Conservation (phyloP, 2,329 filamentous ascomycete species). For the Westerdykella aurantiaca region DNA sequence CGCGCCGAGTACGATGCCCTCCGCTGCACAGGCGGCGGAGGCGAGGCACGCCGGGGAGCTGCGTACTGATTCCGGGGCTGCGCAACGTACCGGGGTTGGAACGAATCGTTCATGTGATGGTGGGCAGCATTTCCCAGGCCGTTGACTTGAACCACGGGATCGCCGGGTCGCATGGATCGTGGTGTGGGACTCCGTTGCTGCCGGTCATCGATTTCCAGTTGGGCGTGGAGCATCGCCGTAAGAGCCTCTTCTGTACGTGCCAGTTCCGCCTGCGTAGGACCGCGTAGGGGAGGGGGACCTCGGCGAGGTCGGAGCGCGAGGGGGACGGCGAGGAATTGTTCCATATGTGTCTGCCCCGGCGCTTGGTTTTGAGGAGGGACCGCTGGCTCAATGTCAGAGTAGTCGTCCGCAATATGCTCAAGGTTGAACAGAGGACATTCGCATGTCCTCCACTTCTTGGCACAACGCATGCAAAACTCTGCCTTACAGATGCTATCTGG, state of each 20-base stretch:
- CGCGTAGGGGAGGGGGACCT: conserved; percentile 19
- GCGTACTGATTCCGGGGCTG: too few relatives aligned
- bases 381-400: conserved; percentile 43
- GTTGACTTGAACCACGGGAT: conserved; percentile 45
- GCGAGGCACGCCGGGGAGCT: too few relatives aligned
- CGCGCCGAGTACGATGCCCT: conserved; percentile 14
- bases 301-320: not conserved
- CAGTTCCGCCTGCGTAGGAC: conserved; percentile 21
- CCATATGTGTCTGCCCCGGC: not conserved
- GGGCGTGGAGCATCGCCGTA: conserved; percentile 48
- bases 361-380: conserved; percentile 17
- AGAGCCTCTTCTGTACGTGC: conserved; percentile 47
- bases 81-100: conserved; percentile 14
- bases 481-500: conserved; percentile 63
- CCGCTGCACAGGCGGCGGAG: too few relatives aligned
- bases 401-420: conserved; percentile 45
- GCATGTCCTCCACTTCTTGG: conserved; percentile 74
- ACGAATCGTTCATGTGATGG: conserved; percentile 56
- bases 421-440: conserved; percentile 77
- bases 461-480: conserved; percentile 84
- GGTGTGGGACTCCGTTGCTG: conserved; percentile 9
- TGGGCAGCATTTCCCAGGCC: conserved; percentile 48
- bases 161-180: conserved; percentile 25
- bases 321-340: conserved; percentile 9
- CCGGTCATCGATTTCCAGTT: conserved; percentile 28